Conservation (phyloP, 2,329 filamentous ascomycete species). For the Biscogniauxia mediterranea region DNA sequence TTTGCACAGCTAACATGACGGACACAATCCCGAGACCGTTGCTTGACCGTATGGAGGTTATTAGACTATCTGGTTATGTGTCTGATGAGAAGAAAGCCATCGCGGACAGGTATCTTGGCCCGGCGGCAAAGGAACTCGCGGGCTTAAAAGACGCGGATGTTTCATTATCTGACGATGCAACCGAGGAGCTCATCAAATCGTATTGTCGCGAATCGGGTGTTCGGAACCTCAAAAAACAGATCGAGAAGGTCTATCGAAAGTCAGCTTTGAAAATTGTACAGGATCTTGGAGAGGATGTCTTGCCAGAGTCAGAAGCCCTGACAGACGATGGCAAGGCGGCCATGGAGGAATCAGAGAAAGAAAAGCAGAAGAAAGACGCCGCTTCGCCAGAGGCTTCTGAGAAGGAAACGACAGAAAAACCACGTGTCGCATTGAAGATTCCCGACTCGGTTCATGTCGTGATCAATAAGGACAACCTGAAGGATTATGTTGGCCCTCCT, state of each 20-base stretch:
- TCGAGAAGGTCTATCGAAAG: slow-evolving; percentile 98
- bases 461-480: slow-evolving; percentile 86
- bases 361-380: slow-evolving; percentile 53
- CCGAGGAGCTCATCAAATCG: slow-evolving; percentile 95
- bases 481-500: slow-evolving; percentile 94
- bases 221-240: slow-evolving; percentile 97
- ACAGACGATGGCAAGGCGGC: slow-evolving; percentile 84
- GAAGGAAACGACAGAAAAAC: slow-evolving; percentile 66
- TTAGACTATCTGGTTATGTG: slow-evolving; percentile 93
- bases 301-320: slow-evolving; percentile 77
- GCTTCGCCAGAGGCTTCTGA: slow-evolving; percentile 41
- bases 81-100: slow-evolving; percentile 99
- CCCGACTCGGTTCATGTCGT: slow-evolving; percentile 83
- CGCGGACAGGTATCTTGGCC: slow-evolving; percentile 86
- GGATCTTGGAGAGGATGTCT: slow-evolving; percentile 80
- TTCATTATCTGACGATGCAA: slow-evolving; percentile 79
- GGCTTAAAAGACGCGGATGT: slow-evolving; percentile 90
- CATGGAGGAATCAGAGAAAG: slow-evolving; percentile 67
- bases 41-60: slow-evolving; percentile 96
- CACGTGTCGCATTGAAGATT: slow-evolving; percentile 75
- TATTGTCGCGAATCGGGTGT: slow-evolving; percentile 98
- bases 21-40: slow-evolving; percentile 95
- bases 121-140: slow-evolving; percentile 89
- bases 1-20: slow-evolving; percentile 98
- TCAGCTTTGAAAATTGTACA: slow-evolving; percentile 96